A percentile compares a stretch with the other conserved stretches of the same genome.
phyloP scores from a whole-genome alignment of 2,329 filamentous ascomycete genomes.

The Diaporthe caulivora region DNA sequence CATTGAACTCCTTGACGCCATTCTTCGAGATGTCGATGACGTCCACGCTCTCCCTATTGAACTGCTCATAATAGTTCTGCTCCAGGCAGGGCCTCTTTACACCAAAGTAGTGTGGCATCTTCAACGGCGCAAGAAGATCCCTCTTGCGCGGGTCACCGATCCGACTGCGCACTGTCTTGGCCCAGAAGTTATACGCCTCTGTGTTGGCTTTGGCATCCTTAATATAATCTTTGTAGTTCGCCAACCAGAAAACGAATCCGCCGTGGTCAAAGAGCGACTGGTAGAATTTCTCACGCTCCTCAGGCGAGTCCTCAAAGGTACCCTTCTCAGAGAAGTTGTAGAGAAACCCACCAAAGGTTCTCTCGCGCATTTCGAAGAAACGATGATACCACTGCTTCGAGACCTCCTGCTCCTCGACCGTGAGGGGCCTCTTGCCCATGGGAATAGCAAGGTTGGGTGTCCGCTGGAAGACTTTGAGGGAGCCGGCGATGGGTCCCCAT shows the following conservation, averaged over 20 bases:
- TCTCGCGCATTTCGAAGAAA: conserved; percentile 65
- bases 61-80: conserved; percentile 60
- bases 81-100: conserved; percentile 62
- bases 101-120: conserved; percentile 67
- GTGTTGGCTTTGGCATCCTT: conserved; percentile 60
- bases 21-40: conserved; percentile 57
- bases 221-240: conserved; percentile 66
- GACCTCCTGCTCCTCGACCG: conserved; percentile 62
- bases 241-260: conserved; percentile 68
- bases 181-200: conserved; percentile 68
- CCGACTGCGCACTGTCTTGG: conserved; percentile 61
- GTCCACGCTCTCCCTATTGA: conserved; percentile 58
- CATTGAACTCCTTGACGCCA: conserved; percentile 54
- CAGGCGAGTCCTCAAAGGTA: conserved; percentile 66
- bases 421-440: conserved; percentile 66
- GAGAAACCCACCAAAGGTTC: conserved; percentile 69
- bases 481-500: conserved; percentile 63
- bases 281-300: conserved; percentile 62
- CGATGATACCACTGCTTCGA: conserved; percentile 59
- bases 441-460: conserved; percentile 76
- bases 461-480: conserved; percentile 73
- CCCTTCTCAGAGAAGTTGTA: conserved; percentile 67
- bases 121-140: conserved; percentile 64
- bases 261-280: conserved; percentile 63
- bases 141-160: conserved; percentile 62